Percentiles rank a stretch among this genome's conserved stretches.
Evolutionary conservation across 169 alveolate species (phyloP).

Genomic region (Perkinsus olseni): DNA sequence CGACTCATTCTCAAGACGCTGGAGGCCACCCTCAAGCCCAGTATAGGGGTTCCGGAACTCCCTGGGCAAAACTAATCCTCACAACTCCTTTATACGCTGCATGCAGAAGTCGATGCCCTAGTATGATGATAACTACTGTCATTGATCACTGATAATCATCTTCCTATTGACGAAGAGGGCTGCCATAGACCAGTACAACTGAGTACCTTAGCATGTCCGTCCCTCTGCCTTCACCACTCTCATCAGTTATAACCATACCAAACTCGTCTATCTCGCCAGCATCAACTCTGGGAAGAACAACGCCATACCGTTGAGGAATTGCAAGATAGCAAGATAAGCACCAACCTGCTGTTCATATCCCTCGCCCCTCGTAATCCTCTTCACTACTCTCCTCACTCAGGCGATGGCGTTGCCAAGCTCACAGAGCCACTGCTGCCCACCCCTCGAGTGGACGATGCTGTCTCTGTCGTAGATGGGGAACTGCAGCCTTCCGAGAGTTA

Average conservation of each 20-base stretch:
- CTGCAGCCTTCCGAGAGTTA: not conserved
- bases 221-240: not conserved
- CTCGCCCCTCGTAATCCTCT: not conserved
- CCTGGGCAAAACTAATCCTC: too few relatives aligned
- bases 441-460: not conserved
- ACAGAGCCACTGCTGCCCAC: not conserved
- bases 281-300: not conserved
- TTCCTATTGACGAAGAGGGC: too few relatives aligned
- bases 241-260: not conserved
- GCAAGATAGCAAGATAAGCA: too few relatives aligned
- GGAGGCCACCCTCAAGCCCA: too few relatives aligned
- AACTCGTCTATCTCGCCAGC: not conserved
- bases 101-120: too few relatives aligned
- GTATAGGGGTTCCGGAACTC: too few relatives aligned
- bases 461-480: not conserved
- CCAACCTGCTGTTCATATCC: not conserved
- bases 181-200: too few relatives aligned
- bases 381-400: not conserved
- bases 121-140: too few relatives aligned
- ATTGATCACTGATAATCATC: too few relatives aligned
- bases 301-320: too few relatives aligned
- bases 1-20: too few relatives aligned
- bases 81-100: too few relatives aligned
- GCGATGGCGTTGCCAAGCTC: not conserved
- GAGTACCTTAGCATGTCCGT: not conserved